phyloP scores from a whole-genome alignment of 345 rosid genomes.

The Cardamine chenopodiifolia region DNA sequence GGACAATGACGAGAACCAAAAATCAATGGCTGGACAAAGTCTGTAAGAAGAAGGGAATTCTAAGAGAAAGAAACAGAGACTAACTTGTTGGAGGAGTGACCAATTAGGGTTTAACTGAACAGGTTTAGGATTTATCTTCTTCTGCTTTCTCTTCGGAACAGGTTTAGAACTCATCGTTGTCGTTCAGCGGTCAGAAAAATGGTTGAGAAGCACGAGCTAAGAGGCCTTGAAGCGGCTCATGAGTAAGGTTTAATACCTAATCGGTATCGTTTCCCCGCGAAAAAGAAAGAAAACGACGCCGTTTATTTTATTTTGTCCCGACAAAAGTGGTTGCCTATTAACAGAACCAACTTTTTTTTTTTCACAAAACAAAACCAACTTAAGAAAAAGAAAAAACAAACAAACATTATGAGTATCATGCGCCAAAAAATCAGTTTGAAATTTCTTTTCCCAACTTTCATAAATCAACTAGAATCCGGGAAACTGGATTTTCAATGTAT shows the following conservation, averaged over 20 bases:
- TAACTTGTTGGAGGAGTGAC: slow-evolving; percentile 79
- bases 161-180: slow-evolving; percentile 37
- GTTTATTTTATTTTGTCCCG: not conserved
- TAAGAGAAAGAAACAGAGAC: slow-evolving; percentile 17
- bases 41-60: not conserved
- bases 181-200: not conserved
- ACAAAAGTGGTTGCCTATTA: not conserved
- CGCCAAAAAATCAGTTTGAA: not conserved
- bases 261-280: not conserved
- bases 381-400: not conserved
- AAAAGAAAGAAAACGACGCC: not conserved
- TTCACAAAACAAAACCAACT: no score
- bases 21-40: not conserved
- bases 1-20: not conserved
- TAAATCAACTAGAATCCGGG: not conserved
- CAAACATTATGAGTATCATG: not conserved
- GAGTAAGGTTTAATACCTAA: slow-evolving; percentile 26
- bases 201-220: not conserved
- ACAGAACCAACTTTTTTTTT: no score
- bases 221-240: slow-evolving; percentile 28
- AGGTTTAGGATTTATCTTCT: slow-evolving; percentile 49
- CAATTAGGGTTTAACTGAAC: slow-evolving; percentile 73
- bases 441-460: not conserved
- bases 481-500: not conserved
- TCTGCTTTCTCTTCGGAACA: slow-evolving; percentile 33